A percentile compares a stretch with the other conserved stretches of the same genome.
These are phyloP conservation scores for Oryza punctata DNA, from an alignment of 176 grass and related monocot genomes.

Conservation along the genomic window DNA sequence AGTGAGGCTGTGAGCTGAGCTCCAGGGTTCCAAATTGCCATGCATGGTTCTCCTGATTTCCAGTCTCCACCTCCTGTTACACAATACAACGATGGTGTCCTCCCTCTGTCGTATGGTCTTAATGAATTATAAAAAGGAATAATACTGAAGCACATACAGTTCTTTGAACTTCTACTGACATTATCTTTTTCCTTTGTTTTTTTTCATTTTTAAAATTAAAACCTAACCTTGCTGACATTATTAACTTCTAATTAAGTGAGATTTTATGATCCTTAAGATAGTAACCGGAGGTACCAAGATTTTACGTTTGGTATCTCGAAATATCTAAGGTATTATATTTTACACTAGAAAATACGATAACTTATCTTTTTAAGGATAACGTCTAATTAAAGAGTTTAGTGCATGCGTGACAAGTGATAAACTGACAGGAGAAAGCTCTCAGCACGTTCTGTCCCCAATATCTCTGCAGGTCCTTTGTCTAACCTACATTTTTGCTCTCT, in stretches of 20 bases:
- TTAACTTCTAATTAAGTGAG: background rate
- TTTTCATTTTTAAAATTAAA: no score
- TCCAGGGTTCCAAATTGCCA: background rate
- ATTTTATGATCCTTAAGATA: no score
- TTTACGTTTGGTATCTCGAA: no score
- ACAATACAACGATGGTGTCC: background rate
- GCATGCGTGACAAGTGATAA: background rate
- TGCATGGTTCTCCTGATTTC: constrained; percentile 24
- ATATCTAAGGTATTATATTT: no score
- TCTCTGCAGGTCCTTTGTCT: background rate
- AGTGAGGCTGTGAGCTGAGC: background rate
- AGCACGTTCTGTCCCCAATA: background rate
- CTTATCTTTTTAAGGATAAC: no score
- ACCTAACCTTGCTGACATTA: background rate
- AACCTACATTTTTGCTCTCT: background rate
- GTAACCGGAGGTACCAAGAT: no score
- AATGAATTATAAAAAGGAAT: background rate
- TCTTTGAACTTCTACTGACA: background rate
- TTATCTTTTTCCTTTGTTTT: background rate
- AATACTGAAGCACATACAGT: background rate
- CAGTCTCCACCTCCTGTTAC: background rate
- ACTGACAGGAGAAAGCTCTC: background rate
- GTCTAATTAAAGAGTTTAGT: background rate
- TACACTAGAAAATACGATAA: no score
- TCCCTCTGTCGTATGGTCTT: background rate